A percentile compares a stretch with the other conserved stretches of the same genome.
These are phyloP conservation scores for Rhodotorula graminis DNA, from an alignment of 768 basidiomycete species.

Conservation along the genomic window DNA sequence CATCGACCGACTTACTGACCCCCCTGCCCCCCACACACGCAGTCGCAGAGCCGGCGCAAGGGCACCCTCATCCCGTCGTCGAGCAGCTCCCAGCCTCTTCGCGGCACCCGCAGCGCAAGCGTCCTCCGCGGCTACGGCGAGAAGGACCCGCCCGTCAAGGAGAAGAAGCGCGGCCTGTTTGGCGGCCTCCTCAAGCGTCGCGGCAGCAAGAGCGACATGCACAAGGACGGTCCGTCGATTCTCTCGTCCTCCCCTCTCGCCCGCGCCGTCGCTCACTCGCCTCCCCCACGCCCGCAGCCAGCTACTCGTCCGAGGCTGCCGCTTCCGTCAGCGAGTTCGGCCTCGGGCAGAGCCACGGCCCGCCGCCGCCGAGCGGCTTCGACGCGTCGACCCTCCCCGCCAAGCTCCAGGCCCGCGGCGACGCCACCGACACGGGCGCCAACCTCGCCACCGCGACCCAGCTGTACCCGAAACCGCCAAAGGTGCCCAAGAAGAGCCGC, in stretches of 20 bases:
- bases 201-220: conserved; percentile 10
- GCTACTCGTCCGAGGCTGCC: conserved; percentile 10
- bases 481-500: conserved; percentile 9
- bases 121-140: conserved; percentile 12
- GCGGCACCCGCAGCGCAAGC: conserved; percentile 16
- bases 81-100: neutral
- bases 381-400: conserved; percentile 23
- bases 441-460: neutral
- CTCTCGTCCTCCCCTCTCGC: too few relatives aligned
- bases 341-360: neutral
- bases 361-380: conserved; percentile 10
- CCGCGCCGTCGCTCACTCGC: neutral
- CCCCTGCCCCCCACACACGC: neutral
- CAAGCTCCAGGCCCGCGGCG: conserved; percentile 39
- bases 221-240: conserved; percentile 5
- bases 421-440: conserved; percentile 12
- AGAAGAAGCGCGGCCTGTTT: conserved; percentile 27
- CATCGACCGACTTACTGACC: too few relatives aligned
- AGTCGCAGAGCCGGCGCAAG: conserved; percentile 7
- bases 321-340: conserved; percentile 1
- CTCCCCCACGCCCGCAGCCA: neutral
- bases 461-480: neutral
- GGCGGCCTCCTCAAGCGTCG: conserved; percentile 27
- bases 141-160: neutral
- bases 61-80: neutral